These are phyloP conservation scores for Coffea humblotiana DNA, from an alignment of 305 asterid genomes.

Conservation along the genomic window DNA sequence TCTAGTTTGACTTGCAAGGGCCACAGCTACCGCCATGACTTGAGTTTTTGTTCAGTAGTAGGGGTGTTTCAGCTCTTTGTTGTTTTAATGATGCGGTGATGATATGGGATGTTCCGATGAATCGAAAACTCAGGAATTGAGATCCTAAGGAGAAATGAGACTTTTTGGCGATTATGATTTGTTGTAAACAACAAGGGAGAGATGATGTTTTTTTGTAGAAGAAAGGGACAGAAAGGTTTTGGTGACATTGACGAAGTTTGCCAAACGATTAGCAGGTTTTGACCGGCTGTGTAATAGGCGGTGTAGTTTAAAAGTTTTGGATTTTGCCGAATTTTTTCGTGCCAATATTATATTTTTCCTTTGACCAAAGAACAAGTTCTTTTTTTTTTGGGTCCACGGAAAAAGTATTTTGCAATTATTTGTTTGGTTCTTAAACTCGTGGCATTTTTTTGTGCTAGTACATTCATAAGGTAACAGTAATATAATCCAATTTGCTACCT, in stretches of 20 bases:
- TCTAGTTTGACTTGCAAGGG: not conserved
- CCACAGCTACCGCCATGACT: not conserved
- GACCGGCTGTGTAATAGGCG: slow-evolving; percentile 39
- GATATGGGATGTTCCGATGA: not conserved
- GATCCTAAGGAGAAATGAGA: not conserved
- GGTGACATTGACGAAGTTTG: slow-evolving; percentile 37
- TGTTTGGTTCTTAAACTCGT: too few relatives aligned
- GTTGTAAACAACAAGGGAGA: slow-evolving; percentile 12
- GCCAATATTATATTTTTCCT: too few relatives aligned
- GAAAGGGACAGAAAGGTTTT: slow-evolving; percentile 16
- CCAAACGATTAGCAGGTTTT: slow-evolving; percentile 36
- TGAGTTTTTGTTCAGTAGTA: not conserved
- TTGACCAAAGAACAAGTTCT: too few relatives aligned
- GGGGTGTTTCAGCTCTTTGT: not conserved
- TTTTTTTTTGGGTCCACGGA: too few relatives aligned
- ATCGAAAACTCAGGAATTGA: not conserved
- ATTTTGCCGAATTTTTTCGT: not conserved
- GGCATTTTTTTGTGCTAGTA: too few relatives aligned
- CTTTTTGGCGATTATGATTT: not conserved
- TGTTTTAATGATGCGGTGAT: not conserved
- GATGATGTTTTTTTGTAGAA: slow-evolving; percentile 20
- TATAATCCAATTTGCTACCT: too few relatives aligned
- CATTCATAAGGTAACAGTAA: too few relatives aligned
- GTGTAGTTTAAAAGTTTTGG: not conserved
- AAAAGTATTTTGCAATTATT: too few relatives aligned